Percentiles rank a stretch among this genome's conserved stretches.
phyloP scores from a whole-genome alignment of 495 filamentous ascomycete species.

The Lepidopterella palustris region DNA sequence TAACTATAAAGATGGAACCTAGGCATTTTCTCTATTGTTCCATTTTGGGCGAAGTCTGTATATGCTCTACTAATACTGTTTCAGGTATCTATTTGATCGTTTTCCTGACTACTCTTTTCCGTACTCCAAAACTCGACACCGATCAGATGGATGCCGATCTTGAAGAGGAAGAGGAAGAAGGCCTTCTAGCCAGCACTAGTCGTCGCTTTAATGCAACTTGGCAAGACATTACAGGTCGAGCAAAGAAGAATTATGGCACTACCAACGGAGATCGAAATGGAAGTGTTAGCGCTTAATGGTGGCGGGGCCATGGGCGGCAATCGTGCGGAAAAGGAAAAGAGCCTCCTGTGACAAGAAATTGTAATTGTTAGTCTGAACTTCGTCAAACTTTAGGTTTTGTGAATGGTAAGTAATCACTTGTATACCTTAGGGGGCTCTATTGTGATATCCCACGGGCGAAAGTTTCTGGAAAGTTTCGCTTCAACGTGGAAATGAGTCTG shows the following conservation, averaged over 20 bases:
- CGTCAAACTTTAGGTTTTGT: no score
- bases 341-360: neutral
- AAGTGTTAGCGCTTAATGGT: neutral
- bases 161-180: slow-evolving; percentile 93
- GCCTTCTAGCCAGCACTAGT: slow-evolving; percentile 73
- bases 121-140: slow-evolving; percentile 68
- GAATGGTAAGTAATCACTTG: no score
- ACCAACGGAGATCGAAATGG: slow-evolving; percentile 15
- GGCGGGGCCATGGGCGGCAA: neutral
- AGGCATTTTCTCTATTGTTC: no score
- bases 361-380: no score
- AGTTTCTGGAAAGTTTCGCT: no score
- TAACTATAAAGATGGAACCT: no score
- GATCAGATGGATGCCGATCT: slow-evolving; percentile 77
- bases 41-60: neutral
- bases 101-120: slow-evolving; percentile 66
- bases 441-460: no score
- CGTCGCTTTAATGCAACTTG: slow-evolving; percentile 76
- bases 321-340: neutral
- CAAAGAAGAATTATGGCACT: slow-evolving; percentile 27
- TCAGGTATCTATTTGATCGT: slow-evolving; percentile 68
- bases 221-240: slow-evolving; percentile 70
- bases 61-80: slow-evolving; percentile 18
- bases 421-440: no score
- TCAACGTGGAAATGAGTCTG: no score